Percentiles rank a stretch among this genome's conserved stretches.
These are phyloP conservation scores for Ehretia macrophylla DNA, from an alignment of 257 asterid genomes.

Conservation along the genomic window DNA sequence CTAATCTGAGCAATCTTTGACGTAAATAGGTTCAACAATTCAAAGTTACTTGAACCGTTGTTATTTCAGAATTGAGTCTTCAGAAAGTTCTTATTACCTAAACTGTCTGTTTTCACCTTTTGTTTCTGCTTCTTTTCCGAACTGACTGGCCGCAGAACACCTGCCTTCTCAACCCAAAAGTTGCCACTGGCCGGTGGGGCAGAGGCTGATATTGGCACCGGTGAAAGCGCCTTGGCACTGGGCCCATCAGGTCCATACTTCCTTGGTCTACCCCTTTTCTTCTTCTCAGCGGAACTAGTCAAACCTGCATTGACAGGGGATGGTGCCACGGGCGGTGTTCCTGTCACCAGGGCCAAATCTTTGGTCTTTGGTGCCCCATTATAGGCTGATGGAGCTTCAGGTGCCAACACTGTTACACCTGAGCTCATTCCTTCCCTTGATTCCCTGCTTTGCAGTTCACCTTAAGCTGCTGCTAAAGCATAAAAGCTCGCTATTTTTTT, in stretches of 20 bases:
- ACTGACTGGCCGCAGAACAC: constrained; percentile 23
- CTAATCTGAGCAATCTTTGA: no score
- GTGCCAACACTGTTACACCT: constrained; percentile 45
- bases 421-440: constrained; percentile 49
- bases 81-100: constrained; percentile 45
- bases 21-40: no score
- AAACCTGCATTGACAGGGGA: constrained; percentile 20
- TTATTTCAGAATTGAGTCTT: no score
- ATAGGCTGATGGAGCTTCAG: constrained; percentile 60
- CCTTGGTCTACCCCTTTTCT: constrained; percentile 95
- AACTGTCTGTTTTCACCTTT: constrained; percentile 54
- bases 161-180: constrained; percentile 36
- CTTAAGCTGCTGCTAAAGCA: no score
- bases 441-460: constrained; percentile 47
- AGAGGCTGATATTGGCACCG: constrained; percentile 47
- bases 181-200: constrained; percentile 45
- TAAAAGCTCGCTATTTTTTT: neutral
- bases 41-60: no score
- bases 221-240: constrained; percentile 31
- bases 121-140: constrained; percentile 64
- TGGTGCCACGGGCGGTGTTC: constrained; percentile 17
- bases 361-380: constrained; percentile 54
- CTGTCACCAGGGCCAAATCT: constrained; percentile 24
- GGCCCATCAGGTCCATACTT: constrained; percentile 67
- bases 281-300: constrained; percentile 45